Base-by-base conservation (phyloP, 257 asterid species). In the Orobanche coerulescens region DNA sequence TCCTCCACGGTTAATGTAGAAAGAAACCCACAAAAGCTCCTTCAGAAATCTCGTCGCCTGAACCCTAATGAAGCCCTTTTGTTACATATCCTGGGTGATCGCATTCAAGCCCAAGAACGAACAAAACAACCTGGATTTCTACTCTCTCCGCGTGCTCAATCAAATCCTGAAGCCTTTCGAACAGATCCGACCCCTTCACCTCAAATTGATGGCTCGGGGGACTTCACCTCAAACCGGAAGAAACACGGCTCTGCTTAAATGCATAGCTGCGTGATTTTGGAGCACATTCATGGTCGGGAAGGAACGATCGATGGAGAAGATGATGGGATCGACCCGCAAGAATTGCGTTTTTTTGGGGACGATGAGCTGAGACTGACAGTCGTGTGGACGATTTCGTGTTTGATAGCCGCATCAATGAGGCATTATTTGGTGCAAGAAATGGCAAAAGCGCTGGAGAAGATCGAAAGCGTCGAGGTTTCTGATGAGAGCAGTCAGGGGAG, bases 371-470 rank as follows among this genome's bases (percentile, higher is more conserved):
- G 82, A 62, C 20, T 73, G 51, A 66, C 88, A 30, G 66, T 87
- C 28, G 81, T 80, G 43, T 84, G 94, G 95, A 76, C 84, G 28
- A 72, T 87, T 14, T 78, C 90, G 34, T 80, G 88, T 12, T 52
- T 87, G 50, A 77, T 87, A 0, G 91, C 94, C 0, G 91, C 94
- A 1, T 75, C 94, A 0, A 80, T 91, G 4, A 75, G 94, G 73
- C 84, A 82, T 69, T 65, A 57, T 13, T 15, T 87, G 73, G 26
- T 84, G 1, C 79, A 71, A 66, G 77, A 77, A 4, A 70, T 74
- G 1, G 62, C 81, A 28, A 71, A 40, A 12, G 71, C 62, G 18
- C 69, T 49, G 42, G 49, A 59, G 19, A 47, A 28, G 64, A 23
- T 84, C 0, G 72, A 76, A 4, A 67, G 60, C 0, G 76, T 84